A percentile compares a stretch with the other conserved stretches of the same genome.
phyloP scores from a whole-genome alignment of 495 filamentous ascomycete species.

The Aspergillus ostianus region DNA sequence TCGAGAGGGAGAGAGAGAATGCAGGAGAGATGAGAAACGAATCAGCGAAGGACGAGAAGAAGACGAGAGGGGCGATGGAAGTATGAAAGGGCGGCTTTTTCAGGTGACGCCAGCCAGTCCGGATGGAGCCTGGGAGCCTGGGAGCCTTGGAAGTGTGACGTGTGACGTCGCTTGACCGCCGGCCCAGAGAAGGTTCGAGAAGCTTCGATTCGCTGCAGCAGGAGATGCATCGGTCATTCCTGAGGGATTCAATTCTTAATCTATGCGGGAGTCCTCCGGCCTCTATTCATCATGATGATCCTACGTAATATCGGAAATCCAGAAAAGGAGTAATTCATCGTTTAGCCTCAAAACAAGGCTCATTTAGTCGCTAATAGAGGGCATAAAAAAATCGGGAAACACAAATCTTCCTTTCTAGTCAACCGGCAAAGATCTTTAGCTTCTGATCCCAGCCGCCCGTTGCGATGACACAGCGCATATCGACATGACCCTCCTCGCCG shows the following conservation, averaged over 20 bases:
- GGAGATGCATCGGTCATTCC: too few species aligned
- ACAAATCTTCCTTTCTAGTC: conserved; percentile 7
- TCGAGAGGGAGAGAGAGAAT: neutral
- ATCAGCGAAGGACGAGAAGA: neutral
- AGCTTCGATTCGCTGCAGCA: conserved; percentile 21
- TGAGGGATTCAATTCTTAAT: too few species aligned
- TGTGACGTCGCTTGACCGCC: conserved; percentile 28
- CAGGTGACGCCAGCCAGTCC: conserved; percentile 19
- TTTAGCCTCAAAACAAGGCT: too few species aligned
- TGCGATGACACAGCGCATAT: conserved; percentile 60
- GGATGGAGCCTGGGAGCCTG: conserved; percentile 9
- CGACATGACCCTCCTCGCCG: conserved; percentile 9
- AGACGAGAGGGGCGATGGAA: conserved; percentile 1
- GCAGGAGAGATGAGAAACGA: neutral
- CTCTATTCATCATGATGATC: too few species aligned
- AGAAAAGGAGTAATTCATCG: too few species aligned
- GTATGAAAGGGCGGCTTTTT: conserved; percentile 10
- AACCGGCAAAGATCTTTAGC: conserved; percentile 56
- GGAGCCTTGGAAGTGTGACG: conserved; percentile 10
- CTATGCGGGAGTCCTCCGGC: too few species aligned
- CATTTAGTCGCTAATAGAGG: too few species aligned
- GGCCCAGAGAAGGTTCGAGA: conserved; percentile 39
- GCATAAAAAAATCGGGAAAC: too few species aligned
- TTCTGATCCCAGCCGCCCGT: conserved; percentile 63
- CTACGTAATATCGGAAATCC: too few species aligned